phyloP scores from a whole-genome alignment of 2,329 filamentous ascomycete genomes.

The Diplodia seriata region DNA sequence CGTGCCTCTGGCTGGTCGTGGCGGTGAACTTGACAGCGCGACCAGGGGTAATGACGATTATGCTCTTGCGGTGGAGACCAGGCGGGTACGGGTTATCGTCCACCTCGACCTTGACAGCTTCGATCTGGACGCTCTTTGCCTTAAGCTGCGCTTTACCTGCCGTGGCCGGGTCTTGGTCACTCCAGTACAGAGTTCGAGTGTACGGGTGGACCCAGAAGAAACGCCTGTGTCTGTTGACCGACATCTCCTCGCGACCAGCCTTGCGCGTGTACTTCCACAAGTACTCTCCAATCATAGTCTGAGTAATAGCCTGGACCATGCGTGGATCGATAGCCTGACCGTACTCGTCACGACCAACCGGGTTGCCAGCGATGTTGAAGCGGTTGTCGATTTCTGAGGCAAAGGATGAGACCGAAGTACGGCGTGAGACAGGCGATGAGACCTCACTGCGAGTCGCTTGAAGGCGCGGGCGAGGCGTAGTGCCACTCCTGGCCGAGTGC shows the following conservation, averaged over 20 bases:
- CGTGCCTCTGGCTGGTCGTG: slow-evolving; percentile 89
- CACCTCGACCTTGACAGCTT: slow-evolving; percentile 87
- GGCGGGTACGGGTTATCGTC: slow-evolving; percentile 97
- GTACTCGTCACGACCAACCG: slow-evolving; percentile 22
- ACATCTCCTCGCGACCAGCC: slow-evolving; percentile 86
- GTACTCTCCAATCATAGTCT: slow-evolving; percentile 99
- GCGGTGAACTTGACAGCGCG: slow-evolving; percentile 93
- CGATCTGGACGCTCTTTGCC: slow-evolving; percentile 90
- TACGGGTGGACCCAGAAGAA: slow-evolving; percentile 99
- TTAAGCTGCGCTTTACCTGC: slow-evolving; percentile 79
- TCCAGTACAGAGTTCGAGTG: slow-evolving; percentile 96
- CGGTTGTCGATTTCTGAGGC: slow-evolving; percentile 90
- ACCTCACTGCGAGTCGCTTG: slow-evolving; percentile 57
- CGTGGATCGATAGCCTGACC: slow-evolving; percentile 77
- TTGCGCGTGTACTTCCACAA: slow-evolving; percentile 99
- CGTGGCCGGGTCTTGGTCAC: slow-evolving; percentile 81
- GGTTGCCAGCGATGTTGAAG: slow-evolving; percentile 72
- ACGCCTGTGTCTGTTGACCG: slow-evolving; percentile 85
- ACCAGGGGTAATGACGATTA: slow-evolving; percentile 88
- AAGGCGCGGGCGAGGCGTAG: slow-evolving; percentile 62
- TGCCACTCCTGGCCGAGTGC: slow-evolving; percentile 51
- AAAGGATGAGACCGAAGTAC: slow-evolving; percentile 93
- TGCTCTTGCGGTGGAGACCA: slow-evolving; percentile 90
- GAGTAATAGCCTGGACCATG: slow-evolving; percentile 98
- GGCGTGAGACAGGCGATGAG: slow-evolving; percentile 63